Percentiles rank a stretch among this genome's conserved stretches.
Conservation (phyloP, 257 asterid species). For the Eucommia ulmoides region DNA sequence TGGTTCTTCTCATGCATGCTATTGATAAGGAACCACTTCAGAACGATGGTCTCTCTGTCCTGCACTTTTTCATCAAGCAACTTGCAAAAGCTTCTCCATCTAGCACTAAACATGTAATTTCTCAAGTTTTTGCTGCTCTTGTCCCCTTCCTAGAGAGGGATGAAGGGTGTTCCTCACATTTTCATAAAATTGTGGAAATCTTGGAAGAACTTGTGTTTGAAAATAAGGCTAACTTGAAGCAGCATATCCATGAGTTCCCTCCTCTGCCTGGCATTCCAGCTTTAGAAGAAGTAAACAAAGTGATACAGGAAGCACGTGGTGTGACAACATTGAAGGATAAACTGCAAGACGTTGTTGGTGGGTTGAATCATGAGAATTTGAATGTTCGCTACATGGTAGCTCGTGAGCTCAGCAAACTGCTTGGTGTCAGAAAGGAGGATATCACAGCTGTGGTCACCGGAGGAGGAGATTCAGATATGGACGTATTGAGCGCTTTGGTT, state of each 20-base stretch:
- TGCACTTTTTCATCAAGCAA: conserved; percentile 75
- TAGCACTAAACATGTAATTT: conserved; percentile 79
- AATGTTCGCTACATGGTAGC: conserved; percentile 97
- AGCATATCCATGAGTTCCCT: conserved; percentile 82
- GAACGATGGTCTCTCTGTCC: conserved; percentile 70
- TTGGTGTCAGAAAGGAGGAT: conserved; percentile 60
- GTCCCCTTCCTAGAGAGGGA: conserved; percentile 87
- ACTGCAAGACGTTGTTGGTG: conserved; percentile 65
- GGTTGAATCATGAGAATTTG: conserved; percentile 84
- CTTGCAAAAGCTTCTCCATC: conserved; percentile 69
- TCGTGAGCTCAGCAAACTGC: conserved; percentile 74
- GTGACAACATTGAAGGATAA: conserved; percentile 67
- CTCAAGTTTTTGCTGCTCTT: conserved; percentile 96
- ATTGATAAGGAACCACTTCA: conserved; percentile 75
- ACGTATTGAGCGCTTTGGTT: conserved; percentile 71
- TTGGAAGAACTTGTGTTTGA: conserved; percentile 84
- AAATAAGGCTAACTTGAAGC: conserved; percentile 54
- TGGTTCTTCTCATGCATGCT: conserved; percentile 98
- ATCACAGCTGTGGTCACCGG: conserved; percentile 51
- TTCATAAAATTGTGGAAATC: conserved; percentile 65
- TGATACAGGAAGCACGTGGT: conserved; percentile 81
- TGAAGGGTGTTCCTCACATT: conserved; percentile 41
- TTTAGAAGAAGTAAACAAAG: conserved; percentile 67
- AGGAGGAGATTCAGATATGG: conserved; percentile 67
- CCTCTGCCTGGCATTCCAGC: conserved; percentile 81